phyloP scores from a whole-genome alignment of 2,329 filamentous ascomycete genomes.

The Ascochyta lentis region DNA sequence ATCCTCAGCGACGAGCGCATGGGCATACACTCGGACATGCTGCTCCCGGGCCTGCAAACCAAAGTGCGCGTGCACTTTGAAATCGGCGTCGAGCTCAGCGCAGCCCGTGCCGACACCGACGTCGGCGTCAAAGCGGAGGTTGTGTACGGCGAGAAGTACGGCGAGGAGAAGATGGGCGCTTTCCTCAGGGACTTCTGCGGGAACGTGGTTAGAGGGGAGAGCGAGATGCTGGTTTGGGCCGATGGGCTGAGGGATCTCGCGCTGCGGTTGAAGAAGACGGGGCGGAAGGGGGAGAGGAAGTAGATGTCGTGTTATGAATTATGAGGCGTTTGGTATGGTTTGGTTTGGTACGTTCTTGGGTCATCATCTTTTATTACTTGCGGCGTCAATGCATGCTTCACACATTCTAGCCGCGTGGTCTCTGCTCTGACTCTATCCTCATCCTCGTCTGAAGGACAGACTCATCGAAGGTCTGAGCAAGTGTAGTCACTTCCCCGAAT shows the following conservation, averaged over 20 bases:
- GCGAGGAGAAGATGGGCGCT: slow-evolving; percentile 75
- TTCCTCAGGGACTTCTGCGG: slow-evolving; percentile 66
- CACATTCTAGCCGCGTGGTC: too few relatives aligned
- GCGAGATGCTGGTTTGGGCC: slow-evolving; percentile 51
- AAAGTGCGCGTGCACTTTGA: slow-evolving; percentile 70
- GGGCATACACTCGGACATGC: slow-evolving; percentile 65
- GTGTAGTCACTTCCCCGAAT: too few relatives aligned
- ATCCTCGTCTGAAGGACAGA: too few relatives aligned
- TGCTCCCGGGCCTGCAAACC: slow-evolving; percentile 70
- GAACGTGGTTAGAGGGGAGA: slow-evolving; percentile 28
- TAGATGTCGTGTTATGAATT: slow-evolving; percentile 1
- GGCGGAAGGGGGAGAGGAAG: slow-evolving; percentile 52
- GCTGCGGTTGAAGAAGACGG: slow-evolving; percentile 52
- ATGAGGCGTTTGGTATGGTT: slow-evolving; percentile 11
- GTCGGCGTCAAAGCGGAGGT: slow-evolving; percentile 66
- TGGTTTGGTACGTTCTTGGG: neutral
- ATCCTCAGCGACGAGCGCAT: slow-evolving; percentile 71
- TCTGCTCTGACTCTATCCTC: too few relatives aligned
- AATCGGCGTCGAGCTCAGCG: slow-evolving; percentile 56
- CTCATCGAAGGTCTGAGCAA: too few relatives aligned
- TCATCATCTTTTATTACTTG: neutral
- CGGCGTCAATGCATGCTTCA: neutral
- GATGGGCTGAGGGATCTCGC: slow-evolving; percentile 54
- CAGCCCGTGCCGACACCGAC: slow-evolving; percentile 58
- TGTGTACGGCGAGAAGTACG: slow-evolving; percentile 80